Evolutionary conservation across 2,329 filamentous ascomycete species (phyloP), one percentile per base, ranked within the genome.

Genomic region (Colletotrichum godetiae): DNA sequence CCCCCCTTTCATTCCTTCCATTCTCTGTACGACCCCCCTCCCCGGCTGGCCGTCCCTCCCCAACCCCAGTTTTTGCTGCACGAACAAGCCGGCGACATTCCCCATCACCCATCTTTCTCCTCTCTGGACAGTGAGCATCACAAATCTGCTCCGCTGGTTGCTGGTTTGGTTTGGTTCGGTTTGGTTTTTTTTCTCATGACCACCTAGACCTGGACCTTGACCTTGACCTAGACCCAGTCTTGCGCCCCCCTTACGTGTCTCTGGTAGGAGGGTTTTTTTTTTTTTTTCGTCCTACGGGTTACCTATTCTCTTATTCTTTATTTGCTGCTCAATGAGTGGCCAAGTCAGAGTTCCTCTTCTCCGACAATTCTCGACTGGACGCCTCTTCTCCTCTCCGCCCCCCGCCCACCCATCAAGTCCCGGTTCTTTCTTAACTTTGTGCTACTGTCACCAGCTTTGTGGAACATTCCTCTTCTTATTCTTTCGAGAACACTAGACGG

Each of bases 61-160:
- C 62, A 62, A 63, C 72, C 72, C 67, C 72, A 74, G 72, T 73
- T 70, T 72, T 73, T 73, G 57, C 70, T 73, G 60, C 70, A 61
- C 60, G n/a, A 63, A 31, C 46, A 53, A 63, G 60, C 61, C 70
- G 59, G 70, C 70, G 70, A 73, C 70, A 49, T 73, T 73, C 70
- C 67, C 70, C 60, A 66, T 73, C 52, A 49, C 52, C 22, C 22
- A 29, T 55, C 52, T 49, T 55, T 55, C 70, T 73, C 67, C 60
- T 60, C 67, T 42, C 37, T 42, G 37, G 15, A 15, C 37, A 42
- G 37, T 57, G 46, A 29, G 49, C 69, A 73, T 73, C 70, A 67
- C 56, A 73, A 65, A 69, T 56, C 65, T 72, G 59, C 56, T 68
- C 69, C 69, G 60, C 70, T 65, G 66, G 29, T 65, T 55, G 60